Base-by-base conservation (phyloP, 1,284 basidiomycete genomes). In the Naganishia albida region DNA sequence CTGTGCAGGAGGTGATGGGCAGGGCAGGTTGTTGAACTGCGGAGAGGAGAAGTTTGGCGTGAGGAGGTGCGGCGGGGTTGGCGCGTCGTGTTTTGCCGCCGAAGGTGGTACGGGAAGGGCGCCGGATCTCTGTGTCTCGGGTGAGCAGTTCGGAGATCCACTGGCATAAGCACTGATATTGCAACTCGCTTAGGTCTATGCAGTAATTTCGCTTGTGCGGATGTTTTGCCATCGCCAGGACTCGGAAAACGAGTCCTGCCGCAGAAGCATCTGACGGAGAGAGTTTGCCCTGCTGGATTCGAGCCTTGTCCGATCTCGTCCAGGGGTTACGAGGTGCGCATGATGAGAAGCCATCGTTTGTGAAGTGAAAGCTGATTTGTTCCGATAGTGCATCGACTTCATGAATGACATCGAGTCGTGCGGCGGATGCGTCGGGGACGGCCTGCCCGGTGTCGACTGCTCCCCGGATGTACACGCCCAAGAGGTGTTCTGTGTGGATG, bases 231-330 rank as follows among this genome's bases (percentile, higher is more conserved):
- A 3, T 44, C 49, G 38, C 62, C 62, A 10, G 62, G 51, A 2
- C 28, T 54, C 15, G 30, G 26, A 8, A n/a, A 23, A 38, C 28
- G 62, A 38, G 57, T 20, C 3, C 49, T 15, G 44, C 57, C 1
- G n/a, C 51, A 7, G 30, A 54, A 15, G 43, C 30, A 10, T n/a
- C 34, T 34, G 34, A 34, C 34, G 34, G 34, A 34, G 34, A 34
- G 15, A 34, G 42, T 40, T 7, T 64, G 62, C 48, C 62, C 51
- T 20, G 34, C 25, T 20, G 44, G 38, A 34, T 55, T 49, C 38
- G 44, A 54, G 30, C 62, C 62, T 34, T 64, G 62, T 39, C 62
- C 62, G n/a, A 15, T 56, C 7, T 56, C 46, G 8, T 42, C 52
- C 38, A 49, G 25, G 20, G 62, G 62, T n/a, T 64, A 43, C 18